Conservation (phyloP, 139 green algal species). For the Chlamydomonas applanata region DNA sequence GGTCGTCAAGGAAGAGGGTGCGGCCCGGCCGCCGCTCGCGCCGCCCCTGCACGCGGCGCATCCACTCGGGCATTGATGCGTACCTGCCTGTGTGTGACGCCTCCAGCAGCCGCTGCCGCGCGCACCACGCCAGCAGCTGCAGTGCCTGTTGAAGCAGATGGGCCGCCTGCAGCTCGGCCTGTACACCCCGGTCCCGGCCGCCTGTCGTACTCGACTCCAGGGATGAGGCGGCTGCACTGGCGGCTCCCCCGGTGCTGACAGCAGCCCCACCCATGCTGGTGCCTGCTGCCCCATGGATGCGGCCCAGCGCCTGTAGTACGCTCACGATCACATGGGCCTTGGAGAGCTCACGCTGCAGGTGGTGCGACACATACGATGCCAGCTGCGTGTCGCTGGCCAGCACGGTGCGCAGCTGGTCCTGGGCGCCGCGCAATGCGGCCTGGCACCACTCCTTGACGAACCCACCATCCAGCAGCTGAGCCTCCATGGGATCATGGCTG, state of each 20-base stretch:
- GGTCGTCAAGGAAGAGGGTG: slow-evolving; percentile 41
- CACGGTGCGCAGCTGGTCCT: neutral
- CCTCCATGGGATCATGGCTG: slow-evolving; percentile 50
- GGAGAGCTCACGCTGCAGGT: slow-evolving; percentile 31
- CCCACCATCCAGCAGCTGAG: slow-evolving; percentile 55
- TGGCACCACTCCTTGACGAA: slow-evolving; percentile 46
- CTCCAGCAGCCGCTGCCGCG: too few relatives aligned
- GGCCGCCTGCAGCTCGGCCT: neutral
- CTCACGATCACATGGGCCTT: slow-evolving; percentile 31
- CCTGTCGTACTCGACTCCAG: too few relatives aligned
- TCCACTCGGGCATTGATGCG: slow-evolving; percentile 51
- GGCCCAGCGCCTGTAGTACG: slow-evolving; percentile 32
- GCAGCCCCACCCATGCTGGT: neutral
- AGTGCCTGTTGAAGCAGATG: slow-evolving; percentile 5
- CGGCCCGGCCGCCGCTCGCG: slow-evolving; percentile 5
- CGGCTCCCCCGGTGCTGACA: neutral
- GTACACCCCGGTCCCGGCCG: neutral
- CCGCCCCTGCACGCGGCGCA: slow-evolving; percentile 18
- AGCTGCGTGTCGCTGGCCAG: slow-evolving; percentile 16
- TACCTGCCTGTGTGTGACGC: slow-evolving; percentile 29
- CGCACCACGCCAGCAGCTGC: slow-evolving; percentile 21
- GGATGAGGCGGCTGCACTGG: neutral
- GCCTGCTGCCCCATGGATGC: slow-evolving; percentile 13
- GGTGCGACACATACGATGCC: neutral
- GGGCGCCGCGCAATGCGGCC: slow-evolving; percentile 16